Evolutionary conservation across 2,329 filamentous ascomycete genomes (phyloP).

Genomic region (Grosmannia serpens): DNA sequence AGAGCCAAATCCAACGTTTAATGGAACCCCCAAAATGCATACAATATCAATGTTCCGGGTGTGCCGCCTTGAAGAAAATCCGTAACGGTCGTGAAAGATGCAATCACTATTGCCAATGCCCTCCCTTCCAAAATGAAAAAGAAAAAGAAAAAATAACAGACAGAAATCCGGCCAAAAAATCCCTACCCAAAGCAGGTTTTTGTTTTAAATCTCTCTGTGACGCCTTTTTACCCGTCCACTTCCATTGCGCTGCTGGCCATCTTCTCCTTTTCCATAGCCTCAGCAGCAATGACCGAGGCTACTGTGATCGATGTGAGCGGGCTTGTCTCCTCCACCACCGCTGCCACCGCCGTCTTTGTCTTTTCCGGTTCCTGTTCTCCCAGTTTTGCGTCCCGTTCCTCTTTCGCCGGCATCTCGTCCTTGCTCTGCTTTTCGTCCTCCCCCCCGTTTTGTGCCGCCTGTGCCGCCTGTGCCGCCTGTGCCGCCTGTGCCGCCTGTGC

Average conservation of each 20-base stretch:
- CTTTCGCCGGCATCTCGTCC: background rate
- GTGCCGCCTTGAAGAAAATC: background rate
- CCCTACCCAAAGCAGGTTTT: background rate
- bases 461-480: too few relatives aligned
- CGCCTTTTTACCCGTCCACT: conserved; percentile 4
- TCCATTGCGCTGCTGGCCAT: conserved; percentile 5
- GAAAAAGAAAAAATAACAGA: conserved; percentile 1
- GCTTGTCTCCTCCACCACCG: background rate
- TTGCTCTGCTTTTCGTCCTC: background rate
- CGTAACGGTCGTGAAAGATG: conserved; percentile 10
- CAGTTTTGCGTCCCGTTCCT: background rate
- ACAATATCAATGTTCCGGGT: background rate
- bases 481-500: too few relatives aligned
- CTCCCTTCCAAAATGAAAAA: background rate
- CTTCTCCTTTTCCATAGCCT: background rate
- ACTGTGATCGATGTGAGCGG: background rate
- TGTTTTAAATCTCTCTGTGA: background rate
- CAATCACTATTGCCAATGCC: background rate
- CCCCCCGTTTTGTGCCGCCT: background rate
- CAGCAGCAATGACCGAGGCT: background rate
- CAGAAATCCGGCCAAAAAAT: background rate
- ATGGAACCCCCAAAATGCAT: background rate
- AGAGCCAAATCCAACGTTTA: conserved; percentile 5
- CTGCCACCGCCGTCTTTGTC: background rate
- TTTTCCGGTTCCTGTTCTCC: background rate